phyloP scores from a whole-genome alignment of 331 rosid species.

The Rhamnella rubrinervis region DNA sequence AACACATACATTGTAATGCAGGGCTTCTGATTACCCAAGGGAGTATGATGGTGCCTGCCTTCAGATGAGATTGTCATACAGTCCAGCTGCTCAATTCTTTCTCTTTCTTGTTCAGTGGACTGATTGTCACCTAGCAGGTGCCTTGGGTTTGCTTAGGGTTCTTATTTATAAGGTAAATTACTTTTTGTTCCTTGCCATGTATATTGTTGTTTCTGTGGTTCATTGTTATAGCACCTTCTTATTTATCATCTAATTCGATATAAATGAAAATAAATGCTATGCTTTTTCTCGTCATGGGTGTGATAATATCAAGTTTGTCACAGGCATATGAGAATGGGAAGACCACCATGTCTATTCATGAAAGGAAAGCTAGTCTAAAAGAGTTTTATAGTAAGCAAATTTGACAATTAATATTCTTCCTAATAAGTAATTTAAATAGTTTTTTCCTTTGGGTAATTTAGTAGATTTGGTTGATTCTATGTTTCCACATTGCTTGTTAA shows the following conservation, averaged over 20 bases:
- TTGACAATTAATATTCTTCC: not conserved
- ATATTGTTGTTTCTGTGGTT: conserved; percentile 2
- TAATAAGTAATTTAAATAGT: not conserved
- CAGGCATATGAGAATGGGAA: conserved; percentile 79
- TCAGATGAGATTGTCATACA: conserved; percentile 90
- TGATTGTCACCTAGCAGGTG: conserved; percentile 81
- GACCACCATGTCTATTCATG: conserved; percentile 71
- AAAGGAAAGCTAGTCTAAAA: conserved; percentile 82
- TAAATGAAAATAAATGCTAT: not conserved
- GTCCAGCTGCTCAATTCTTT: conserved; percentile 73
- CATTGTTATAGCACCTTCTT: not conserved
- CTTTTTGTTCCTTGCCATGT: not conserved
- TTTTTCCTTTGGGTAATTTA: conserved; percentile 1
- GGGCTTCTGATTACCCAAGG: conserved; percentile 80
- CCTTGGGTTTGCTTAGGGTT: conserved; percentile 84
- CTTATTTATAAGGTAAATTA: conserved; percentile 72
- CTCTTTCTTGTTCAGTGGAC: conserved; percentile 81
- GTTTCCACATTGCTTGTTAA: conserved; percentile 9
- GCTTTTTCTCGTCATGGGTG: conserved; percentile 15
- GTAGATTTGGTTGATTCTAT: conserved; percentile 8
- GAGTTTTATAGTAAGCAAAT: conserved; percentile 77
- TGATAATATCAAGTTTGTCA: conserved; percentile 30
- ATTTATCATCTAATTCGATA: not conserved
- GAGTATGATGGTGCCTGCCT: conserved; percentile 69
- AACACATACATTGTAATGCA: conserved; percentile 24